Evolutionary conservation across 345 rosid species (phyloP).

Genomic region (Sonneratia caseolaris): DNA sequence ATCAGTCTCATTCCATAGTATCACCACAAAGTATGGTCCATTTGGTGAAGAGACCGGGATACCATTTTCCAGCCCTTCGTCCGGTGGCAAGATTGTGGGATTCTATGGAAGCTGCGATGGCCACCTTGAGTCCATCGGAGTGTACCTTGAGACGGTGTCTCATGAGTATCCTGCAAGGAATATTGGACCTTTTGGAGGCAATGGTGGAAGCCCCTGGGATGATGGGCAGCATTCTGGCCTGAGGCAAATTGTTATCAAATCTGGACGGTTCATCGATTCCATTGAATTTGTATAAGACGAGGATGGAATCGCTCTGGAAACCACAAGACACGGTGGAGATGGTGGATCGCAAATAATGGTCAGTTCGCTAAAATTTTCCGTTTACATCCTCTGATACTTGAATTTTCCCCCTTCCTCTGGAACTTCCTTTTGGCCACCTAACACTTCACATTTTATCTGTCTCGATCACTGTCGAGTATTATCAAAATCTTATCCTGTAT

Average conservation of each 20-base stretch:
- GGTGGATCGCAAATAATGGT: background rate
- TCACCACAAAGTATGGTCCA: background rate
- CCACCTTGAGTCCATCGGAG: background rate
- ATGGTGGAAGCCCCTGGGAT: constrained; percentile 6
- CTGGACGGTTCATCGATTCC: background rate
- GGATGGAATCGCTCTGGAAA: background rate
- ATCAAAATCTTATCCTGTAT: no score
- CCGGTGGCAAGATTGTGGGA: constrained; percentile 7
- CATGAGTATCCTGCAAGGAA: background rate
- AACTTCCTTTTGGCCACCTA: no score
- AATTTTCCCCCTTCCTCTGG: no score
- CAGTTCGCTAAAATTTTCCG: background rate
- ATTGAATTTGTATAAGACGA: background rate
- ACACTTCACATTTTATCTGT: no score
- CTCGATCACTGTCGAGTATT: no score
- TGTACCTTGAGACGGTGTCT: background rate
- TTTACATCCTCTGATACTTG: no score
- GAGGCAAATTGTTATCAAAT: background rate
- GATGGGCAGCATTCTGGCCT: background rate
- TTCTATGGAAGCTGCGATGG: constrained; percentile 9
- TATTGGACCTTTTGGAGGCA: constrained; percentile 1
- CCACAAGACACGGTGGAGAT: background rate
- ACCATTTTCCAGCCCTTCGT: background rate
- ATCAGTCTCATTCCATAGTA: constrained; percentile 6
- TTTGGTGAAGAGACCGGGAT: background rate